phyloP scores from a whole-genome alignment of 305 asterid species.

The Coffea humblotiana region DNA sequence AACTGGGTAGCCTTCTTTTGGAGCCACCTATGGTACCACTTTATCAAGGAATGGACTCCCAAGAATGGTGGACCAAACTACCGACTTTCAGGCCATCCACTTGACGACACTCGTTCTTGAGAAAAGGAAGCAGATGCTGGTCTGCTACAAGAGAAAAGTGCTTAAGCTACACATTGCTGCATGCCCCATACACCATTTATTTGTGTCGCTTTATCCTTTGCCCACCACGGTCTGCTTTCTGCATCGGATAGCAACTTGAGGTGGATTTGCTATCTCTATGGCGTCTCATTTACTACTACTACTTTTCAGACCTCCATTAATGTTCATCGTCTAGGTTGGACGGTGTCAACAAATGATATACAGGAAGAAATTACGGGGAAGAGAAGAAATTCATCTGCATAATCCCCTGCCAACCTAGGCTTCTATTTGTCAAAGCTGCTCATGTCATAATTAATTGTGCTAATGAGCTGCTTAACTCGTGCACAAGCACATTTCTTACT shows the following conservation, averaged over 20 bases:
- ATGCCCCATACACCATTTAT: slow-evolving; percentile 9
- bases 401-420: not conserved
- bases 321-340: not conserved
- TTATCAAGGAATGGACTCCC: slow-evolving; percentile 18
- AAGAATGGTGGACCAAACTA: slow-evolving; percentile 31
- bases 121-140: slow-evolving; percentile 18
- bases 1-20: not conserved
- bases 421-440: too few relatives aligned
- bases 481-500: too few relatives aligned
- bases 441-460: too few relatives aligned
- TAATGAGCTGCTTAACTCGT: too few relatives aligned
- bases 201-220: slow-evolving; percentile 34
- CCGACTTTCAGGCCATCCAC: slow-evolving; percentile 27
- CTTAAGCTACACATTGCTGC: slow-evolving; percentile 17
- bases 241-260: slow-evolving; percentile 15
- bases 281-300: not conserved
- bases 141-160: slow-evolving; percentile 16
- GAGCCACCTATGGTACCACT: not conserved
- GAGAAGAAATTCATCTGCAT: too few relatives aligned
- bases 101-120: slow-evolving; percentile 22
- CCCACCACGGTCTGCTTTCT: slow-evolving; percentile 45
- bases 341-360: too few relatives aligned
- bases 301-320: not conserved
- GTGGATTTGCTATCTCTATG: not conserved
- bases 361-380: not conserved